Base-by-base conservation (phyloP, 202 grass and related monocot species). In the Setaria italica region DNA sequence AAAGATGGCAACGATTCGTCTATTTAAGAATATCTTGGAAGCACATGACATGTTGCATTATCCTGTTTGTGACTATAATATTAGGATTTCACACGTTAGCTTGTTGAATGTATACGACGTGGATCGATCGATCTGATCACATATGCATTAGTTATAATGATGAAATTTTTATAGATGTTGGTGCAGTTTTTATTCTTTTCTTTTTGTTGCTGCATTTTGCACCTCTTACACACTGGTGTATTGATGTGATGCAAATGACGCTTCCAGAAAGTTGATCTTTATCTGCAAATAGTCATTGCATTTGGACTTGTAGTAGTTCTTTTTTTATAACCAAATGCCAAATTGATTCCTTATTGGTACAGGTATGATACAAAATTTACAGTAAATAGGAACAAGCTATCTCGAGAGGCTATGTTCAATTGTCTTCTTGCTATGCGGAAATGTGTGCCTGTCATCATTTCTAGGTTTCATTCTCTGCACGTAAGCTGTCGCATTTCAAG, bases 391-490 rank as follows among this genome's bases (percentile, higher is more conserved):
- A 35, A 35, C 34, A 35, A 35, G 34, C 34, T 35, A 35, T 35
- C 3, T 35, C 34, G 34, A 35, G 3, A 35, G 34, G 34, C 34
- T 35, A 35, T 35, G 3, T 41, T 5, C 39, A 41, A 5, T 5
- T 41, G 39, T 0, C 39, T 41, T 41, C 5, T 41, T 41, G 39
- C 39, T 41, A 41, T 41, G 39, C 39, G 39, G 39, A 41, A 41
- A 41, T 41, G 39, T 41, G 39, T 45, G 17, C 16, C 19, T 29
- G 42, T 69, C 20, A 59, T 69, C 20, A 59, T 33, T 59, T 70
- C 29, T 7, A 19, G 79, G 50, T 70, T 81, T 29, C 66, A 70
- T 82, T 70, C 37, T 11, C 50, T 70, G 66, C 79, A 82, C 79
- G 51, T 45, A 43, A 70, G 51, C 10, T 58, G 65, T 82, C 66